These are phyloP conservation scores for Euryodendron excelsum DNA, from an alignment of 148 eudicot species.

Conservation along the genomic window DNA sequence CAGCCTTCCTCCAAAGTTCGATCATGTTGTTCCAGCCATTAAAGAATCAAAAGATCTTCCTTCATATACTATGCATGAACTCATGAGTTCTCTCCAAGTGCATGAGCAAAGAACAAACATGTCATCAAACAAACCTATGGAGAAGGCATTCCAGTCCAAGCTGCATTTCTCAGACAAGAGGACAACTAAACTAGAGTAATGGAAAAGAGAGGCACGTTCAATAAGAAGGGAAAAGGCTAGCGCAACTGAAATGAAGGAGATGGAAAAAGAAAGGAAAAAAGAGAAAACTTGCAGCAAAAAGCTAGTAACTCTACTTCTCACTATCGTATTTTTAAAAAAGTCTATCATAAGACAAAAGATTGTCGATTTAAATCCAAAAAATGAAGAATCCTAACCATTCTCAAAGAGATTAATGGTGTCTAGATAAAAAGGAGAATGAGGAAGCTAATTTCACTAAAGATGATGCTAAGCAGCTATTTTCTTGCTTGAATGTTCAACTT, in stretches of 20 bases:
- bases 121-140: neutral
- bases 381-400: neutral
- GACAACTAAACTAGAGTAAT: neutral
- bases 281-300: neutral
- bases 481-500: neutral
- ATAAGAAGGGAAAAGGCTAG: neutral
- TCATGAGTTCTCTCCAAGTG: neutral
- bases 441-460: neutral
- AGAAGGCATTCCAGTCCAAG: slow-evolving; percentile 4
- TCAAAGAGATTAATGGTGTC: neutral
- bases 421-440: neutral
- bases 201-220: neutral
- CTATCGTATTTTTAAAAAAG: neutral
- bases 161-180: neutral
- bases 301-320: neutral
- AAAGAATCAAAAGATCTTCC: neutral
- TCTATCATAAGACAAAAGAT: neutral
- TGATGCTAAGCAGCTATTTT: neutral
- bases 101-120: neutral
- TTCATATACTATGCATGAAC: neutral
- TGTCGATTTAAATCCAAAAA: neutral
- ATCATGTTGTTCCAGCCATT: neutral
- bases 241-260: neutral
- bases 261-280: too few species aligned
- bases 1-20: neutral